These are phyloP conservation scores for Anthracocystis panici-leucophaei DNA, from an alignment of 1,284 basidiomycete species.

Conservation along the genomic window DNA sequence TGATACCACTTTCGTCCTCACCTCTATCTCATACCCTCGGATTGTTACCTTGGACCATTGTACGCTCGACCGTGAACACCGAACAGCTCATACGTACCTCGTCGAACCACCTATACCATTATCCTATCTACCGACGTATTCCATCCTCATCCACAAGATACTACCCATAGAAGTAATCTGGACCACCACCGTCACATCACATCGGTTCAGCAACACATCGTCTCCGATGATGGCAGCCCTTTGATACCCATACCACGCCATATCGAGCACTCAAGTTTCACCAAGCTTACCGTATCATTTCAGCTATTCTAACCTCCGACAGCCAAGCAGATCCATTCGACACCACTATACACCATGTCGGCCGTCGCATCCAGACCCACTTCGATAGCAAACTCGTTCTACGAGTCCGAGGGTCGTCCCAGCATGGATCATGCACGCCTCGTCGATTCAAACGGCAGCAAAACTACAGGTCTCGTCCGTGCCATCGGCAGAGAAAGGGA, in stretches of 20 bases:
- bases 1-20: too few relatives aligned
- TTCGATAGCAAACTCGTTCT: conserved; percentile 44
- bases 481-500: conserved; percentile 44
- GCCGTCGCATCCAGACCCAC: conserved; percentile 31
- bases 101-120: neutral
- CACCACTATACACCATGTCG: conserved; percentile 20
- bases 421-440: conserved; percentile 28
- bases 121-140: neutral
- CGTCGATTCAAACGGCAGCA: conserved; percentile 13
- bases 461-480: conserved; percentile 41
- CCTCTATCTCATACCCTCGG: neutral
- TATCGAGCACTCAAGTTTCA: neutral
- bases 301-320: neutral
- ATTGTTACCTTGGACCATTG: neutral
- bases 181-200: neutral
- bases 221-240: neutral
- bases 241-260: neutral
- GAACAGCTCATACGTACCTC: too few relatives aligned
- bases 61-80: neutral
- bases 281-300: neutral
- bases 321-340: conserved; percentile 1
- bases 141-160: neutral
- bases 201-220: neutral
- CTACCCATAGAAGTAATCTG: neutral
- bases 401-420: conserved; percentile 39